phyloP scores from a whole-genome alignment of 225 moss, liverwort and hornwort genomes.

The Anthoceros angustus region DNA sequence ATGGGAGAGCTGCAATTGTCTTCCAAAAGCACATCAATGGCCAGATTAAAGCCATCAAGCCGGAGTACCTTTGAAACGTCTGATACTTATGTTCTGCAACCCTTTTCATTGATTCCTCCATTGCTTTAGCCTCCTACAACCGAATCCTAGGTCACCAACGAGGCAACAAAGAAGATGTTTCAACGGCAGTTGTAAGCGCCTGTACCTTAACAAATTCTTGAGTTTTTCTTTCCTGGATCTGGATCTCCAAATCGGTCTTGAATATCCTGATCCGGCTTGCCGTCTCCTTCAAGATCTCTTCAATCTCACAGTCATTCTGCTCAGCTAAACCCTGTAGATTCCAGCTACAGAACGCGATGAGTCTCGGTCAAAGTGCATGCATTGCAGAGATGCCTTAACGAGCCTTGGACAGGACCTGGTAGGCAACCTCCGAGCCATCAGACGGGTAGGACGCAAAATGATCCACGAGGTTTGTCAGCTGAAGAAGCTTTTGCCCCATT shows the following conservation, averaged over 20 bases:
- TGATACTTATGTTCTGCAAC: neutral
- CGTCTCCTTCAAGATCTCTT: conserved; percentile 6
- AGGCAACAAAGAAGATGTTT: neutral
- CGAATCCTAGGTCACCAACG: neutral
- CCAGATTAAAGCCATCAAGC: neutral
- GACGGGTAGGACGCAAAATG: conserved; percentile 1
- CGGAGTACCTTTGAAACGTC: neutral
- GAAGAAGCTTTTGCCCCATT: neutral
- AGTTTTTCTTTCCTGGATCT: neutral
- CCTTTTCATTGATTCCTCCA: neutral
- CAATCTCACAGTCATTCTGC: conserved; percentile 7
- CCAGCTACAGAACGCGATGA: neutral
- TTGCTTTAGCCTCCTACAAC: neutral
- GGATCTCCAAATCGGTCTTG: conserved; percentile 1
- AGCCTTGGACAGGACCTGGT: neutral
- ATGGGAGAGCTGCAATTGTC: no score
- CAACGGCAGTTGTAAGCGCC: neutral
- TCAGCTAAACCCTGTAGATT: neutral
- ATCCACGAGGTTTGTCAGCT: neutral
- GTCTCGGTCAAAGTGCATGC: no score
- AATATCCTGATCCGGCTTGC: conserved; percentile 4
- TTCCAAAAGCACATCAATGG: neutral
- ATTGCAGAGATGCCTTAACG: neutral
- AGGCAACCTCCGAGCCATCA: neutral
- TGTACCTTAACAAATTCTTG: neutral